These are phyloP conservation scores for Ganoderma lingzhi DNA, from an alignment of 1,284 basidiomycete species.

Conservation along the genomic window DNA sequence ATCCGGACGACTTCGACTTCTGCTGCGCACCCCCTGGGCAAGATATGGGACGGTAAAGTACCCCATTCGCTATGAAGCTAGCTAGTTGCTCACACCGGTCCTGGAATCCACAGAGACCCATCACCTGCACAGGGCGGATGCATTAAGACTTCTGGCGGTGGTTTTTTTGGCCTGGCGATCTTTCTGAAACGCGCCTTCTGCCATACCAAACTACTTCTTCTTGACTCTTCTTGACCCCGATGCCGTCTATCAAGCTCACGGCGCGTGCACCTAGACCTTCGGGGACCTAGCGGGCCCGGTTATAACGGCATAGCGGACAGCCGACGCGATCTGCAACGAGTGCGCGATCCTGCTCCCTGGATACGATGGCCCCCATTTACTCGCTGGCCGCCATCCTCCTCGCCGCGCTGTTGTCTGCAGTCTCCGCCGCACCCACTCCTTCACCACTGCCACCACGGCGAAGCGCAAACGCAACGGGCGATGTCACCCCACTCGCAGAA, in stretches of 20 bases:
- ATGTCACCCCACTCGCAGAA: slow-evolving; percentile 40
- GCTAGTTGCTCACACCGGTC: not conserved
- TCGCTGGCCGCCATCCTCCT: not conserved
- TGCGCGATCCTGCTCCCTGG: not conserved
- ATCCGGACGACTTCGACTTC: not conserved
- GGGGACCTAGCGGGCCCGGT: not conserved
- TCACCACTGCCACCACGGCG: not conserved
- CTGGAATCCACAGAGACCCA: not conserved
- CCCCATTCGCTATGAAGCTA: not conserved
- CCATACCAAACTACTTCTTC: not conserved
- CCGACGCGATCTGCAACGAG: not conserved
- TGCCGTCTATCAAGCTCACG: not conserved
- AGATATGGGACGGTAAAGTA: not conserved
- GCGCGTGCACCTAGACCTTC: not conserved
- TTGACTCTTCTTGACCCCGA: not conserved
- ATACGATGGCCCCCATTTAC: not conserved
- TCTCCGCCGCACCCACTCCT: slow-evolving; percentile 26
- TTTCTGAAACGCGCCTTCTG: not conserved
- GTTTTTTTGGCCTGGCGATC: not conserved
- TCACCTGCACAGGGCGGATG: not conserved
- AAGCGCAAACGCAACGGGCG: not conserved
- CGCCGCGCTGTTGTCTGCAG: not conserved
- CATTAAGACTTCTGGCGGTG: not conserved
- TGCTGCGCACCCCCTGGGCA: not conserved
- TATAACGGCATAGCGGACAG: not conserved